A percentile compares a stretch with the other conserved stretches of the same genome.
These are phyloP conservation scores for Epipyxis sp. DNA, from an alignment of 108 stramenopile genomes.

Conservation along the genomic window DNA sequence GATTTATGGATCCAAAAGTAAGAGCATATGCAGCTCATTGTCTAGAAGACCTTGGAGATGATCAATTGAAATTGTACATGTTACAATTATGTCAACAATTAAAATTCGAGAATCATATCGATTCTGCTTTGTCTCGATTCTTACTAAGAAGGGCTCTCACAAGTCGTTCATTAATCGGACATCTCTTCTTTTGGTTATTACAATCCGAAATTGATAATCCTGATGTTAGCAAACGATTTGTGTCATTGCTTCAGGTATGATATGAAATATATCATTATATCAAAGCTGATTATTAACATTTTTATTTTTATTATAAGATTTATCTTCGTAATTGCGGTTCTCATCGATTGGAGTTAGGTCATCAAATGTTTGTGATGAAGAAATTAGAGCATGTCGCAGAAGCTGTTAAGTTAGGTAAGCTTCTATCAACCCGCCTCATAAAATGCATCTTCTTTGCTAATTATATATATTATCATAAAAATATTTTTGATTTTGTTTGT, in stretches of 20 bases:
- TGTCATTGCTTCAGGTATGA: slow-evolving; percentile 38
- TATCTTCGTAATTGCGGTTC: slow-evolving; percentile 46
- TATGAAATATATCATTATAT: too few species aligned
- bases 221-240: slow-evolving; percentile 37
- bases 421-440: too few species aligned
- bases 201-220: slow-evolving; percentile 44
- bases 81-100: slow-evolving; percentile 54
- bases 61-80: slow-evolving; percentile 41
- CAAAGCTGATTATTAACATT: not conserved
- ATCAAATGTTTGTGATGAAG: slow-evolving; percentile 45
- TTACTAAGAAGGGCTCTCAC: slow-evolving; percentile 48
- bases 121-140: slow-evolving; percentile 53
- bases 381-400: slow-evolving; percentile 38
- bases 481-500: too few species aligned
- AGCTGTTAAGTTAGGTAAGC: slow-evolving; percentile 24
- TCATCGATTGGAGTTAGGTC: slow-evolving; percentile 41
- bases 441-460: too few species aligned
- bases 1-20: slow-evolving; percentile 53
- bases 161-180: slow-evolving; percentile 39
- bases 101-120: slow-evolving; percentile 51
- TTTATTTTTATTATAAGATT: not conserved
- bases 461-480: too few species aligned
- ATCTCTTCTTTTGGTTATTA: slow-evolving; percentile 53
- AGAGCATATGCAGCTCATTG: slow-evolving; percentile 46
- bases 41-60: slow-evolving; percentile 44